Conservation (phyloP, 495 filamentous ascomycete species). For the Corynascus novoguineensis region DNA sequence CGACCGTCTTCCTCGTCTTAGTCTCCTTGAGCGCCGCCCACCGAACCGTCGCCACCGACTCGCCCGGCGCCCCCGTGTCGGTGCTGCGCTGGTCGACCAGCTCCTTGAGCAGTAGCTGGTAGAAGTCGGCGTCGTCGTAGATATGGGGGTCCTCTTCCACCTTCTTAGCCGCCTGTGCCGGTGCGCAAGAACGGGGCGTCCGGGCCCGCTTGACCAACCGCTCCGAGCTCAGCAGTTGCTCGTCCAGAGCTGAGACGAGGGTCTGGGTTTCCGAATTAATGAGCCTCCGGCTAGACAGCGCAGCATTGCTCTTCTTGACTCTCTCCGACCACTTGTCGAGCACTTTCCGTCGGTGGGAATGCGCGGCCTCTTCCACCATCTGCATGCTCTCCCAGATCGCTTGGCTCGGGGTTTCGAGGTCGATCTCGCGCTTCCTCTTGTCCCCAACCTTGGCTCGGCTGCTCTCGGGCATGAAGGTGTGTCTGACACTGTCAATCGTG, state of each 20-base stretch:
- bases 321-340: slow-evolving; percentile 67
- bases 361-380: slow-evolving; percentile 51
- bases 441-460: slow-evolving; percentile 32
- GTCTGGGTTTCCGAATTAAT: slow-evolving; percentile 50
- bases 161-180: slow-evolving; percentile 53
- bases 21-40: slow-evolving; percentile 70
- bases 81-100: slow-evolving; percentile 78
- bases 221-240: slow-evolving; percentile 63
- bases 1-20: slow-evolving; percentile 74
- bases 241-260: slow-evolving; percentile 65
- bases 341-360: slow-evolving; percentile 46
- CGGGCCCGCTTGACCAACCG: slow-evolving; percentile 63
- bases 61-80: slow-evolving; percentile 46
- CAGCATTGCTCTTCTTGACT: slow-evolving; percentile 38
- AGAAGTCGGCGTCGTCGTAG: slow-evolving; percentile 93
- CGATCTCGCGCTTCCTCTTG: slow-evolving; percentile 56
- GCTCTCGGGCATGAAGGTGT: slow-evolving; percentile 39
- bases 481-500: slow-evolving; percentile 67
- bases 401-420: slow-evolving; percentile 47
- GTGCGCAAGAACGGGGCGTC: slow-evolving; percentile 67
- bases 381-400: slow-evolving; percentile 72
- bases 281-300: slow-evolving; percentile 47
- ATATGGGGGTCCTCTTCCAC: slow-evolving; percentile 50
- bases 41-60: slow-evolving; percentile 41
- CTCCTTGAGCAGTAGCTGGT: slow-evolving; percentile 84